Evolutionary conservation across 768 basidiomycete species (phyloP), one percentile per base, ranked within the genome.

Genomic region (Tephrocybe rancida): DNA sequence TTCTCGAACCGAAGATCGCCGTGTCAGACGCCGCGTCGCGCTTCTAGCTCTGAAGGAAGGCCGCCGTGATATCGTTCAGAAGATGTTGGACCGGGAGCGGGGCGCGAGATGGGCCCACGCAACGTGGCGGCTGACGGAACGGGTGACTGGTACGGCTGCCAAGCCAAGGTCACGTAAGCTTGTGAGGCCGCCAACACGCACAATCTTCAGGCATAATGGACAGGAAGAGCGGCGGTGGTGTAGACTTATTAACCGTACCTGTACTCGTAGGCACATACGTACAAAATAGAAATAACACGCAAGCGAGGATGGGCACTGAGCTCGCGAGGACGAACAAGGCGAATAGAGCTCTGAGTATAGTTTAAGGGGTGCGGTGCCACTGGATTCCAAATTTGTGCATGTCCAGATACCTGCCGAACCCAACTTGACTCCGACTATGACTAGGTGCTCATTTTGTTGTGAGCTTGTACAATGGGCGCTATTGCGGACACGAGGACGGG

Each of bases 11-110:
- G 80, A 80, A 59, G 83, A 87, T 68, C 72, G 76, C 47, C 70
- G 74, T 19, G 87, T 90, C 19, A 77, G 80, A 61, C 79, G 84
- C 52, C 81, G 85, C 37, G 67, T 90, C 48, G 77, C 78, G 5
- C 69, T 66, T 37, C 71, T 87, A 43, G 88, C 87, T 26, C 61
- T 86, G 50, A 87, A 85, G 65, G 82, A 90, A 70, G 81, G 85
- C 14, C 78, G 85, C 41, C 67, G 73, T 56, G 83, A 83, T 61
- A 78, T 87, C 52, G 70, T 72, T 16, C 48, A 70, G 53, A 63
- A 62, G 55, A 63, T 74, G 52, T 50, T 69, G 27, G 41, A 50
- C 8, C 50, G 57, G 24, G 66, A 69, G 34, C 44, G 43, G 39
- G 8, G n/a, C 6, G 39, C 29, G 16, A 34, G 57, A 26, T 42